Evolutionary conservation across 768 basidiomycete genomes (phyloP).

Genomic region (Tricholoma bakamatsutake): DNA sequence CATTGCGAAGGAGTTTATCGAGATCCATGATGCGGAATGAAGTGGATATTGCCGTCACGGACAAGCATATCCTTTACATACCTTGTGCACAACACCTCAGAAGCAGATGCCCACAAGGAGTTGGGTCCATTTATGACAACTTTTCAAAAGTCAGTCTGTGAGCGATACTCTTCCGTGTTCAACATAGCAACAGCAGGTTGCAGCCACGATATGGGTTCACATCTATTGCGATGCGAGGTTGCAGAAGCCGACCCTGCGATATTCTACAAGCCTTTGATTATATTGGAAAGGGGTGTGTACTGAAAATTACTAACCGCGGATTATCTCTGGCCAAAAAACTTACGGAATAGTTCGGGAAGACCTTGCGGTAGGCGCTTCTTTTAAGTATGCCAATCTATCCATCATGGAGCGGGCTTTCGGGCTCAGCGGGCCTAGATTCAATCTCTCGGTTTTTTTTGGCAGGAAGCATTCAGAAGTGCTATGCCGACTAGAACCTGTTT

Average conservation of each 20-base stretch:
- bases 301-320: background rate
- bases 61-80: background rate
- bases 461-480: too few species aligned
- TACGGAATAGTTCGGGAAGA: too few species aligned
- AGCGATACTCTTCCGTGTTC: background rate
- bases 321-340: too few species aligned
- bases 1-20: conserved; percentile 3
- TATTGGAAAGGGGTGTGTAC: conserved; percentile 8
- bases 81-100: background rate
- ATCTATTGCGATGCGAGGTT: background rate
- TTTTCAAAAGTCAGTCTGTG: background rate
- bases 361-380: too few species aligned
- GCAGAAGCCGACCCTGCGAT: background rate
- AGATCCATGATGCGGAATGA: conserved; percentile 1
- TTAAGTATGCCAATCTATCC: too few species aligned
- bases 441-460: too few species aligned
- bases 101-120: background rate
- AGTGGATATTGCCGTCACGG: background rate
- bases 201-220: conserved; percentile 7
- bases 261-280: too few species aligned
- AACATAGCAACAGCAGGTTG: background rate
- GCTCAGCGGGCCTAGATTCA: too few species aligned
- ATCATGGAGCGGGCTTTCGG: too few species aligned
- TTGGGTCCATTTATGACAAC: conserved; percentile 1
- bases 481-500: too few species aligned